Conservation (phyloP, 2,329 filamentous ascomycete genomes). For the Cercospora sesami region DNA sequence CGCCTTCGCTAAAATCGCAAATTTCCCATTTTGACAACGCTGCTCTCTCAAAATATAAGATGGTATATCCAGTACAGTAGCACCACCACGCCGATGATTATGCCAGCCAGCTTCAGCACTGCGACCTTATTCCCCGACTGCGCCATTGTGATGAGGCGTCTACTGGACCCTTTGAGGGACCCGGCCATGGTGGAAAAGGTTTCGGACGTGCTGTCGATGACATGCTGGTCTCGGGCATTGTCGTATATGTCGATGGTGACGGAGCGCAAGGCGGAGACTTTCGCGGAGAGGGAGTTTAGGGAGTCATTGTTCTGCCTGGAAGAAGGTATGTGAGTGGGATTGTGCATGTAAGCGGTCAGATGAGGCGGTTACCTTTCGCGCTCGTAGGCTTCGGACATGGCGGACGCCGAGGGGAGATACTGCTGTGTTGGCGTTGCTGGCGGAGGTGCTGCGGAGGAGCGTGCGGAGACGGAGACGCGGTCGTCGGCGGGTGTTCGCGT, state of each 20-base stretch:
- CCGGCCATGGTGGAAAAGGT: conserved; percentile 87
- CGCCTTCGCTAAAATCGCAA: conserved; percentile 8
- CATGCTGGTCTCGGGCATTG: conserved; percentile 81
- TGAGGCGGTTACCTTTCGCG: conserved; percentile 54
- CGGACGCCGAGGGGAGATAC: conserved; percentile 20
- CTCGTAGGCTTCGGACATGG: conserved; percentile 60
- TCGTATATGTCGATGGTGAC: conserved; percentile 98
- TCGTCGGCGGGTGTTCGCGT: not conserved
- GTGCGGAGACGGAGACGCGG: not conserved
- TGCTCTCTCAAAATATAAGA: conserved; percentile 34
- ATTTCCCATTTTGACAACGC: not conserved
- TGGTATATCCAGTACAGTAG: conserved; percentile 68
- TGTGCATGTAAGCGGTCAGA: conserved; percentile 18
- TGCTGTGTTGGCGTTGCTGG: conserved; percentile 6
- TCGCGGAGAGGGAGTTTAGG: conserved; percentile 83
- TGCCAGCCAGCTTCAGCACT: conserved; percentile 83
- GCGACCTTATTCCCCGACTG: conserved; percentile 86
- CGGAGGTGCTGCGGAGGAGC: conserved; percentile 1
- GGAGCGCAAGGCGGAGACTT: conserved; percentile 87
- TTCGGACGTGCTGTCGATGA: conserved; percentile 85
- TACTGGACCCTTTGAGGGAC: conserved; percentile 79
- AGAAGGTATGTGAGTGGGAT: conserved; percentile 9
- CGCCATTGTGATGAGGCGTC: conserved; percentile 84
- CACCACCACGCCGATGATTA: conserved; percentile 71
- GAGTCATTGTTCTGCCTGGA: conserved; percentile 86